These are phyloP conservation scores for Ophiostoma piceae DNA, from an alignment of 2,329 filamentous ascomycete species.

Conservation along the genomic window DNA sequence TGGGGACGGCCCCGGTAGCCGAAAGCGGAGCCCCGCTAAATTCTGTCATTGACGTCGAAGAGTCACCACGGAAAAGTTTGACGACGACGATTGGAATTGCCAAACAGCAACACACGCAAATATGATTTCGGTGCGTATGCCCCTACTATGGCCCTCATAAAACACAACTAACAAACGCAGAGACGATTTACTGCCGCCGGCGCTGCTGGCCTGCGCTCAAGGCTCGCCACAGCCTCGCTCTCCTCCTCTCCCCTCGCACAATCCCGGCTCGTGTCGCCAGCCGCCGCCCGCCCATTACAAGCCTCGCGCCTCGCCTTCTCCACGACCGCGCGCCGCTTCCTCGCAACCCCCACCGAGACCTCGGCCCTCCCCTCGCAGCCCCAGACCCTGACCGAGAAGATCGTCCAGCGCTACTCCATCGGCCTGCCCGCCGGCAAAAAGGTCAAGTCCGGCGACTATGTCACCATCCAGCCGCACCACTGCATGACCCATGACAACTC, in stretches of 20 bases:
- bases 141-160: not conserved
- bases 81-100: not conserved
- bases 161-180: not conserved
- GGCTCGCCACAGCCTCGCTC: not conserved
- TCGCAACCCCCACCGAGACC: slow-evolving; percentile 15
- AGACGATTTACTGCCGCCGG: slow-evolving; percentile 21
- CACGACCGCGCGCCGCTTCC: not conserved
- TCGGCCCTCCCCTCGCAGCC: slow-evolving; percentile 35
- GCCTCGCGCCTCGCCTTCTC: slow-evolving; percentile 49
- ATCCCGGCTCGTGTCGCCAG: slow-evolving; percentile 2
- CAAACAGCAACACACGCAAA: not conserved
- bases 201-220: slow-evolving; percentile 13
- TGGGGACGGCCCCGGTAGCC: slow-evolving; percentile 15
- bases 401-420: slow-evolving; percentile 76
- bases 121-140: slow-evolving; percentile 20
- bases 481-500: slow-evolving; percentile 75
- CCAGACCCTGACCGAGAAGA: slow-evolving; percentile 89
- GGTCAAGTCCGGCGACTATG: slow-evolving; percentile 77
- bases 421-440: slow-evolving; percentile 68
- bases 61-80: slow-evolving; percentile 14
- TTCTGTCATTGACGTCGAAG: slow-evolving; percentile 13
- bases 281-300: not conserved
- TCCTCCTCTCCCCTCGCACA: not conserved
- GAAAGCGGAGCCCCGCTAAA: slow-evolving; percentile 23
- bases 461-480: slow-evolving; percentile 64